Base-by-base conservation (phyloP, 2,329 filamentous ascomycete species). In the Periconia macrospinosa region DNA sequence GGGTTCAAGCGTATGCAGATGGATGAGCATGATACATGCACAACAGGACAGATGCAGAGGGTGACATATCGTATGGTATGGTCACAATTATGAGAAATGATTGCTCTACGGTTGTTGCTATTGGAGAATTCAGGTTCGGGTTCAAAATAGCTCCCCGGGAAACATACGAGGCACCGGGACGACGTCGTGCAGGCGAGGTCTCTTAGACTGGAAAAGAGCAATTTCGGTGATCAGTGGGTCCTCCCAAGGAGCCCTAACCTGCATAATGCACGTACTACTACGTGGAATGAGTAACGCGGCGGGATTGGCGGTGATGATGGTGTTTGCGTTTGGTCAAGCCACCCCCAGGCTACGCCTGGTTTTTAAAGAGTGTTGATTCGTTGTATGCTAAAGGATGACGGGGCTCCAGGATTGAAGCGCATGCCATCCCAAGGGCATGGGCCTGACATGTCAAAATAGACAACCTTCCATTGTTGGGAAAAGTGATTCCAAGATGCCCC, bases 11-110 rank as follows among this genome's bases (percentile, higher is more conserved):
- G 45, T 42, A 37, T 45, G 48, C 33, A 47, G 51, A 55, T 47
- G 52, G 47, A 47, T 53, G 52, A 49, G 33, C 30, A 55, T 57
- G 52, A 47, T 47, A 60, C 57, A 40, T 17, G 41, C 49, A 57
- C 55, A 35, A 50, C 59, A 58, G 52, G 41, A 41, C 42, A 23
- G 3, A 20, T 6, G n/a, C 42, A 15, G 19, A 27, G 17, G 42
- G 27, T 15, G 20, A 44, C 3, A 9, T 8, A 44, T 15, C 17
- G 41, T 43, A 18, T 14, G 17, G 41, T 19, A 18, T 43, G 11
- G 5, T 5, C 5, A 13, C 19, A 44, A 27, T 23, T 11, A 23
- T 27, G 19, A 44, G 15, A 23, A 27, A 14, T 15, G 19, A 7
- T 7, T 3, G 19, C 15, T 44, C 27, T 15, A 44, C 27, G 42